Base-by-base conservation (phyloP, 148 eudicot species). In the Vaccinium myrtillus region DNA sequence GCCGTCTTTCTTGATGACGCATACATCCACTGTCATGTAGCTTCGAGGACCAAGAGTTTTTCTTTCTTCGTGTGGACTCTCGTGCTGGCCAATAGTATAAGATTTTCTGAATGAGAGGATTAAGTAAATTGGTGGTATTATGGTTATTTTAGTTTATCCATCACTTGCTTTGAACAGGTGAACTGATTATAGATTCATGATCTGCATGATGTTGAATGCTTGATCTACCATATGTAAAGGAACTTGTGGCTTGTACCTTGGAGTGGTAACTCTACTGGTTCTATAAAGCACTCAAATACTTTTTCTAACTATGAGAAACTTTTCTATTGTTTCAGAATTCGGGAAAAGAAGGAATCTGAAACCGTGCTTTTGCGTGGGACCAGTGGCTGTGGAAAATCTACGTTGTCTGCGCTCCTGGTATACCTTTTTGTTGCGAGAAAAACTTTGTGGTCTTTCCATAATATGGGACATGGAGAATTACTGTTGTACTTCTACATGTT, bases 321-420 rank as follows among this genome's bases (percentile, higher is more conserved):
- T 14, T 81, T 61, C 81, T 78, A 4, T 43, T 78, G 69, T 88
- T 91, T 70, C 94, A 96, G 98, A 86, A 91, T 93, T 73, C 92
- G 98, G 55, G 98, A 96, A 85, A 91, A 94, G 88, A 96, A 93
- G 90, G 99, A 93, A 88, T 94, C 98, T 23, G 86, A 94, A 81
- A 93, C 99, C 11, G 92, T 96, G 88, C 82, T 96, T 82, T 83
- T 94, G 86, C 94, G 99, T 88, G 99, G 97, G 75, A 96, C 98
- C 25, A 96, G 99, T 86, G 99, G 99, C 87, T 96, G 99, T 81
- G 99, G 99, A 59, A 96, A 94, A 87, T 96, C 99, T 61, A 96
- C 98, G 15, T 90, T 96, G 88, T 96, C 99, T 61, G 95, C 97
- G 8, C 89, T 96, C 84, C 92, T 96, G 99, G 99, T 96, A 93